Evolutionary conservation across 495 filamentous ascomycete genomes (phyloP), one percentile per base, ranked within the genome.

Genomic region (Pyronema omphalodes): DNA sequence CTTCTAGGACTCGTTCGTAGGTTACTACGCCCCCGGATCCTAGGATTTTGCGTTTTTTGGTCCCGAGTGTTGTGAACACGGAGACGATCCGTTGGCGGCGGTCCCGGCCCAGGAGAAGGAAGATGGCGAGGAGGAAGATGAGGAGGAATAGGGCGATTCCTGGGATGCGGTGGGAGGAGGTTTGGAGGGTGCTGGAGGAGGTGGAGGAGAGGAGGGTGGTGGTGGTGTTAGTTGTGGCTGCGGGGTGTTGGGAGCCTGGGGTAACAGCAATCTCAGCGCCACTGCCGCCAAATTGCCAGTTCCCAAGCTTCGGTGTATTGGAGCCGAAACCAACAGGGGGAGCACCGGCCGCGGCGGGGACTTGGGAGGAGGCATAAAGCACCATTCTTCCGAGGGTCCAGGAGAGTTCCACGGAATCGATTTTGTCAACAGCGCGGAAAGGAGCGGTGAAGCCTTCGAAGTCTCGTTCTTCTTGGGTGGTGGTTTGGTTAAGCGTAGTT

Each of bases 341-440:
- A 6, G 71, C 67, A 33, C 74, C 68, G 1, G 70, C 68, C 9
- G 73, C 69, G 0, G 83, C 73, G 0, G 83, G 81, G 12, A 96
- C 74, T 66, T 95, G 86, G 6, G 85, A 88, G 6, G 91, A 80
- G 0, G 89, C 91, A 60, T 96, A 99, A 17, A 99, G 76, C n/a
- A 96, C 80, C 73, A 96, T 95, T 68, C 94, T 94, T 3, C 91
- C 91, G 0, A 99, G 71, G 0, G 91, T 96, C 91, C 91, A 99
- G 69, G 85, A 93, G n/a, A 99, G 84, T 70, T 99, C 91, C 11
- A 85, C 83, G 39, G 77, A 83, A 57, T 85, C 76, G 57, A 99
- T 88, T 70, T 93, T 93, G 67, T 96, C 79, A 19, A 95, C 84
- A 0, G 91, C 79, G 66, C 94, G 84, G 69, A 99, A 99, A 0